These are phyloP conservation scores for Trichoderma semiorbis DNA, from an alignment of 2,329 filamentous ascomycete species.

Conservation along the genomic window DNA sequence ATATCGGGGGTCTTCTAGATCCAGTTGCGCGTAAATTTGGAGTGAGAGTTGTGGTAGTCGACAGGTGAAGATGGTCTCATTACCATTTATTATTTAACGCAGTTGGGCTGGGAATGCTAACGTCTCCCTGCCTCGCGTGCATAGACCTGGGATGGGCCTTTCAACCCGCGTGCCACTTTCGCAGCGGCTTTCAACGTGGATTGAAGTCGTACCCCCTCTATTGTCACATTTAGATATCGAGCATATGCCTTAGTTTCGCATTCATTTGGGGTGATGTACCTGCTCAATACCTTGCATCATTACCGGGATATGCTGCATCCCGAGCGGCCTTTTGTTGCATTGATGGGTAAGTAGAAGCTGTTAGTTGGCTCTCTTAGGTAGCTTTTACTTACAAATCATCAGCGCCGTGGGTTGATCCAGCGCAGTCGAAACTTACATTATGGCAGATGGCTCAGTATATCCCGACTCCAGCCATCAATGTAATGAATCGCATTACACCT, in stretches of 20 bases:
- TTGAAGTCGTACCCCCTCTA: not conserved
- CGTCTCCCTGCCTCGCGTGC: too few species aligned
- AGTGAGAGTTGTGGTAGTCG: not conserved
- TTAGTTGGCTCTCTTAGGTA: not conserved
- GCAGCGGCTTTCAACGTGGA: not conserved
- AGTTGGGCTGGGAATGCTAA: not conserved
- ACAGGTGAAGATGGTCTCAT: not conserved
- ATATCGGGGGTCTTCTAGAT: not conserved
- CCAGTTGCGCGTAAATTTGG: not conserved
- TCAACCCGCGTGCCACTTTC: not conserved
- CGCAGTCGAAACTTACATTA: not conserved
- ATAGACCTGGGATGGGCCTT: not conserved
- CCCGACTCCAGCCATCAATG: not conserved
- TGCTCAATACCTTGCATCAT: not conserved
- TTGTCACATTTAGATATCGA: not conserved
- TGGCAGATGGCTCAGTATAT: not conserved
- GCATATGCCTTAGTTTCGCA: not conserved
- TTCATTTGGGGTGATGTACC: not conserved
- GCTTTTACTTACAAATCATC: not conserved
- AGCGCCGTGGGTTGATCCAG: constrained; percentile 5
- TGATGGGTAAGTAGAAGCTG: not conserved
- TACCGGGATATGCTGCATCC: not conserved
- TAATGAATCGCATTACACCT: constrained; percentile 1
- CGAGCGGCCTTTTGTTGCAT: not conserved
- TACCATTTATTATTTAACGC: too few species aligned